These are phyloP conservation scores for Russula ochroleuca DNA, from an alignment of 768 basidiomycete species.

Conservation along the genomic window DNA sequence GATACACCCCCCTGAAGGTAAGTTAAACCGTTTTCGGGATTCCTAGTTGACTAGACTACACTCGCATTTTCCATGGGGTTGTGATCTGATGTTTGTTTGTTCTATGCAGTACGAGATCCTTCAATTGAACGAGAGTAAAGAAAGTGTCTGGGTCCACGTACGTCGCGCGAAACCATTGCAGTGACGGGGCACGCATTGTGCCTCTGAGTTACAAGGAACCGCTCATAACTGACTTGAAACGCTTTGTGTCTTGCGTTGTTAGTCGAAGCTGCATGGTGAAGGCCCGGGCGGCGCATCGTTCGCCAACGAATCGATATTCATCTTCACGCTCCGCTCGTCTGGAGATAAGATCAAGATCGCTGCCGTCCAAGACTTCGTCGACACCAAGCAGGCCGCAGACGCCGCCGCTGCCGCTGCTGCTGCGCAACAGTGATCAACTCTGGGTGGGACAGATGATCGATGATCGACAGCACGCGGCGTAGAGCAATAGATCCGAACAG, in stretches of 20 bases:
- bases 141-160: constrained; percentile 19
- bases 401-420: constrained; percentile 33
- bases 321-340: constrained; percentile 14
- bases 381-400: constrained; percentile 11
- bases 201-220: neutral
- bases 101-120: constrained; percentile 15
- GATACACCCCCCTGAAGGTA: neutral
- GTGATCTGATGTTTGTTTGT: neutral
- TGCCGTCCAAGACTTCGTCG: constrained; percentile 14
- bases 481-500: neutral
- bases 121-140: neutral
- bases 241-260: neutral
- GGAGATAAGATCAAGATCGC: constrained; percentile 15
- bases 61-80: no score
- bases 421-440: neutral
- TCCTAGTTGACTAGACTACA: neutral
- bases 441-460: neutral
- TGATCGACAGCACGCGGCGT: neutral
- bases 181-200: neutral
- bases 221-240: neutral
- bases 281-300: neutral
- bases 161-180: neutral
- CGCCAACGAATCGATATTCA: constrained; percentile 13
- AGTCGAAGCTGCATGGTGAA: constrained; percentile 8
- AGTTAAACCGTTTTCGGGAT: neutral